Evolutionary conservation across 83 land plant genomes (phyloP).

Genomic region (Picea abies): DNA sequence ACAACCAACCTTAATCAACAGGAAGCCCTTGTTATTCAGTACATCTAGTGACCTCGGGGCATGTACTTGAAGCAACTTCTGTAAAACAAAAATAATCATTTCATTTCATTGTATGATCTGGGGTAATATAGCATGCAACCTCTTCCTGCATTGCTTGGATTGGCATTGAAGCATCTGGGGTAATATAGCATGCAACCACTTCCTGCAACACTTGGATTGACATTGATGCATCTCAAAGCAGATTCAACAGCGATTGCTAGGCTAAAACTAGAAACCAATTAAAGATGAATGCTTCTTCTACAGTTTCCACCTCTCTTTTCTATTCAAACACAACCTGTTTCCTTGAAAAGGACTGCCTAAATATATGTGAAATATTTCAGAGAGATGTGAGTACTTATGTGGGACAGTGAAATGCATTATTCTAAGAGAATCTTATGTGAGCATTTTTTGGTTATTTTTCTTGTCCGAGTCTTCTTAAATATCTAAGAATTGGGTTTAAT

Average conservation of each 20-base stretch:
- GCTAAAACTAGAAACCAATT: neutral
- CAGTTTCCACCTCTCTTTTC: neutral
- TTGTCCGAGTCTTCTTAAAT: neutral
- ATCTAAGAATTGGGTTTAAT: neutral
- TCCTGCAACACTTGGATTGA: neutral
- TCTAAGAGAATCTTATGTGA: neutral
- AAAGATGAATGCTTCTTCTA: neutral
- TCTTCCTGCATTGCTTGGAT: no score
- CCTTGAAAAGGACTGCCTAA: neutral
- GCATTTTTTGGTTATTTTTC: neutral
- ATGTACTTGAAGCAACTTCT: no score
- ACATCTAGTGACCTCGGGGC: no score
- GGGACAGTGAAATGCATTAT: neutral
- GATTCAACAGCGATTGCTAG: neutral
- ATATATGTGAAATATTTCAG: neutral
- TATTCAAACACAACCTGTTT: neutral
- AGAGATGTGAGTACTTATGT: neutral
- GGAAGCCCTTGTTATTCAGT: no score
- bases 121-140: no score
- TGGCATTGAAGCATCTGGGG: no score
- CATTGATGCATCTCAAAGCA: neutral
- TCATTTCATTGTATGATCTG: no score
- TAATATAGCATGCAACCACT: neutral
- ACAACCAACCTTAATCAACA: no score
- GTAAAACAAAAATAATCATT: no score